Base-by-base conservation (phyloP, 805 yeast genomes). In the Myxozyma udenii region DNA sequence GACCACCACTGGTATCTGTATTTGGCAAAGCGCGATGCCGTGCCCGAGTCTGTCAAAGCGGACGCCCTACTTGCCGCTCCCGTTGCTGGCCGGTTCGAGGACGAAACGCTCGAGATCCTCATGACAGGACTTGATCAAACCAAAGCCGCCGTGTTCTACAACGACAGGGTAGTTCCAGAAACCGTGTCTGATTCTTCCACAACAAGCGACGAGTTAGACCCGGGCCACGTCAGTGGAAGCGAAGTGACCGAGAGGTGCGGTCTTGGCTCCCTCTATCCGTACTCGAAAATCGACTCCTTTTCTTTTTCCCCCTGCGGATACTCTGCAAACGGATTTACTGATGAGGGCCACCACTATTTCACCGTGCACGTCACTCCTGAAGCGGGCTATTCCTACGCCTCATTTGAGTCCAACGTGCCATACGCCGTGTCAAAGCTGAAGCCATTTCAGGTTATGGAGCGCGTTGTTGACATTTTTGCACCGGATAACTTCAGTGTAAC, bases 351-450 rank as follows among this genome's bases (percentile, higher is more conserved):
- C 64, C 69, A 75, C 61, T 85, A 83, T 67, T 85, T 85, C 65
- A 91, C 97, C 6, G 74, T 90, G 52, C 98, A 93, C 66, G 86
- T 93, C 38, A 93, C 98, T 0, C 98, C 98, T 0, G 98, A 93
- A 66, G 67, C 74, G 21, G 95, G 91, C 33, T 91, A 95, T 88
- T 87, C 96, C 3, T 91, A 91, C 69, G 98, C 98, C 3, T 86
- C 95, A 7, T 93, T 93, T 68, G 98, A 93, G 67, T 82, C 96
- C 19, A 91, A 87, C 67, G 87, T 82, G 37, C 83, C 85, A 5
- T 71, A 78, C 9, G 36, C 53, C 6, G 46, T 56, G 24, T 48
- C 58, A 9, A 50, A 48, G 26, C 45, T 43, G 41, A 50, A 18
- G 21, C 48, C 53, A 11, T 65, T 75, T 28, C 77, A 76, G n/a